A percentile compares a stretch with the other conserved stretches of the same genome.
These are phyloP conservation scores for Metschnikowia rubicola DNA, from an alignment of 805 yeast species.

Conservation along the genomic window DNA sequence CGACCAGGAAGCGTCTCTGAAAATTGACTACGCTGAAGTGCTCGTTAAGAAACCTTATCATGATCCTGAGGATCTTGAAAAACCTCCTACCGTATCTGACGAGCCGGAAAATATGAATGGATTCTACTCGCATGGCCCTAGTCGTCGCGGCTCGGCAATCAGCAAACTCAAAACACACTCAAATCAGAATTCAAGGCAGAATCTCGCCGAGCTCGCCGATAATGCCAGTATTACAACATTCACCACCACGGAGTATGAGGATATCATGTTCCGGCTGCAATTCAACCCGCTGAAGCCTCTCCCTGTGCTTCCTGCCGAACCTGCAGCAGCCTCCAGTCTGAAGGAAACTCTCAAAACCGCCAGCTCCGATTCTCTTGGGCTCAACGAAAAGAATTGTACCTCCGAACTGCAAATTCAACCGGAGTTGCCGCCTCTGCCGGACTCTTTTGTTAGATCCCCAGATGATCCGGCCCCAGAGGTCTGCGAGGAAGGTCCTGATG, in stretches of 20 bases:
- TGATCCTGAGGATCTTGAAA: neutral
- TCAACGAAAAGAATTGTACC: neutral
- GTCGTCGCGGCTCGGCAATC: neutral
- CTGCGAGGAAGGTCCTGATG: neutral
- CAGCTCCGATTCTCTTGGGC: neutral
- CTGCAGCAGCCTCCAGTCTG: neutral
- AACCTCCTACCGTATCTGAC: neutral
- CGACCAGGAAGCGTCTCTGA: constrained; percentile 33
- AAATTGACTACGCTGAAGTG: constrained; percentile 12
- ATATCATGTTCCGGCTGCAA: constrained; percentile 35
- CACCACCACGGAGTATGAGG: constrained; percentile 38
- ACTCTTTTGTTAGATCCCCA: neutral
- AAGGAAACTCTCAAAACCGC: neutral
- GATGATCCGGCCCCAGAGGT: neutral
- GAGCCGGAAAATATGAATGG: neutral
- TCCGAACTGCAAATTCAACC: neutral
- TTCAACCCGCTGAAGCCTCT: constrained; percentile 22
- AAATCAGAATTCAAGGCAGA: constrained; percentile 1
- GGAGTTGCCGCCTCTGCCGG: constrained; percentile 5
- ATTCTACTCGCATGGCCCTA: neutral
- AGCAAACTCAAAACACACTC: neutral
- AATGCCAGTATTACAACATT: constrained; percentile 29
- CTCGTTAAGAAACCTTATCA: constrained; percentile 8
- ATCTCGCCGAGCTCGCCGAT: constrained; percentile 2
- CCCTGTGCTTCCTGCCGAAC: constrained; percentile 8